A percentile compares a stretch with the other conserved stretches of the same genome.
These are phyloP conservation scores for Solanum tarapatanum DNA, from an alignment of 257 asterid species.

Conservation along the genomic window DNA sequence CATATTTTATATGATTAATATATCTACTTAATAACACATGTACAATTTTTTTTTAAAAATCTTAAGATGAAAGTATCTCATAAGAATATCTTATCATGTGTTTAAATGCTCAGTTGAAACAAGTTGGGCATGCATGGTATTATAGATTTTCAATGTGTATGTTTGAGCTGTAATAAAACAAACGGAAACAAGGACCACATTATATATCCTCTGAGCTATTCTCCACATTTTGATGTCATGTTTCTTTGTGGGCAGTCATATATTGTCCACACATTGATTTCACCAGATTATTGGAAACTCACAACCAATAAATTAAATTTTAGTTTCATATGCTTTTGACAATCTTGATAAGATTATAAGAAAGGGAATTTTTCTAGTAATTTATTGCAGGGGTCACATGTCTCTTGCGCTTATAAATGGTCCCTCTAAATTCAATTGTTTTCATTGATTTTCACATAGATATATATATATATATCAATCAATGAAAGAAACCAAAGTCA, in stretches of 20 bases:
- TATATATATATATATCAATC: background rate
- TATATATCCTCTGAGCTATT: background rate
- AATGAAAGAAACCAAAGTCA: background rate
- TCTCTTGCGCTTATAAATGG: background rate
- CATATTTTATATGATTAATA: too few species aligned
- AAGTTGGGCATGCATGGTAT: background rate
- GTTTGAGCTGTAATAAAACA: background rate
- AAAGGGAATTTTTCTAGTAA: background rate
- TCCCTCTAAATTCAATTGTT: background rate
- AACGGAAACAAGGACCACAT: background rate
- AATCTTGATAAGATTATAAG: background rate
- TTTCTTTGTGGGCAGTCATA: background rate
- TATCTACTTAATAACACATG: too few species aligned
- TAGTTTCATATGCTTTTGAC: background rate
- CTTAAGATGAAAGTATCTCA: accelerated
- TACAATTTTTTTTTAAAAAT: too few species aligned
- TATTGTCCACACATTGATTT: background rate
- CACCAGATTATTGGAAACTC: background rate
- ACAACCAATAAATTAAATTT: background rate
- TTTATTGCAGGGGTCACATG: background rate
- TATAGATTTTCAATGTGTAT: background rate
- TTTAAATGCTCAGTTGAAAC: background rate
- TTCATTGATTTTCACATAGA: background rate
- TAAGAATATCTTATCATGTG: too few species aligned
- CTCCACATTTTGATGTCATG: background rate